Conservation (phyloP, 208 protist genomes). For the Crithidia thermophila region DNA sequence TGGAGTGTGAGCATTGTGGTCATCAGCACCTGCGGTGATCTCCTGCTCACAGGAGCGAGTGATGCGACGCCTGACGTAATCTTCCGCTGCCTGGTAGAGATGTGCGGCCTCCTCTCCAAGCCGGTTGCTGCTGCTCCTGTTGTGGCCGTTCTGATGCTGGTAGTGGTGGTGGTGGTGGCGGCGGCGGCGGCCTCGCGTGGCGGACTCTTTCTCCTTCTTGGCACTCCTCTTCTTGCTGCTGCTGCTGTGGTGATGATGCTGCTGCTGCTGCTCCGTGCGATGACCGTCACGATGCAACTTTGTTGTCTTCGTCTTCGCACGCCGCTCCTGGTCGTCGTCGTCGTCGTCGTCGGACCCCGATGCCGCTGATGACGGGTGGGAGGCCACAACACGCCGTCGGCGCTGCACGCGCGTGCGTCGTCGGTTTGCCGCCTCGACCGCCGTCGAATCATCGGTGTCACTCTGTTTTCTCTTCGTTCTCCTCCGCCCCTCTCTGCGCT, state of each 20-base stretch:
- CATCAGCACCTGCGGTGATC: background rate
- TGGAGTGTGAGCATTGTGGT: background rate
- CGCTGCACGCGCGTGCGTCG: background rate
- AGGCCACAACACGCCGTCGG: too few species aligned
- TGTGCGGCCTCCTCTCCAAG: background rate
- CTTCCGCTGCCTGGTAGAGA: background rate
- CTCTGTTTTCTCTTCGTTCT: background rate
- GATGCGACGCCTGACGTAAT: conserved; percentile 3
- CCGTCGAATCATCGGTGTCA: too few species aligned
- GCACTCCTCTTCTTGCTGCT: too few species aligned
- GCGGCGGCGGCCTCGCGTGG: background rate
- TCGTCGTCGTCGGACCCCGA: too few species aligned
- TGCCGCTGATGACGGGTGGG: too few species aligned
- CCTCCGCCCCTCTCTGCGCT: background rate
- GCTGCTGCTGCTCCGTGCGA: too few species aligned
- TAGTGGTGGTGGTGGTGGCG: background rate
- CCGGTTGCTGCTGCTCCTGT: too few species aligned
- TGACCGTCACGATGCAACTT: too few species aligned
- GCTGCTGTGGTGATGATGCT: too few species aligned
- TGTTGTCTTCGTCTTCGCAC: too few species aligned
- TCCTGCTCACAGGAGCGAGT: background rate
- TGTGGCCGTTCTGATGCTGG: background rate
- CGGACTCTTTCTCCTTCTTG: conserved; percentile 1
- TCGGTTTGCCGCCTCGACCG: background rate
- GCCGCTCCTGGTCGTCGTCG: too few species aligned